These are phyloP conservation scores for Epichloe sylvatica DNA, from an alignment of 2,329 filamentous ascomycete genomes.

Conservation along the genomic window DNA sequence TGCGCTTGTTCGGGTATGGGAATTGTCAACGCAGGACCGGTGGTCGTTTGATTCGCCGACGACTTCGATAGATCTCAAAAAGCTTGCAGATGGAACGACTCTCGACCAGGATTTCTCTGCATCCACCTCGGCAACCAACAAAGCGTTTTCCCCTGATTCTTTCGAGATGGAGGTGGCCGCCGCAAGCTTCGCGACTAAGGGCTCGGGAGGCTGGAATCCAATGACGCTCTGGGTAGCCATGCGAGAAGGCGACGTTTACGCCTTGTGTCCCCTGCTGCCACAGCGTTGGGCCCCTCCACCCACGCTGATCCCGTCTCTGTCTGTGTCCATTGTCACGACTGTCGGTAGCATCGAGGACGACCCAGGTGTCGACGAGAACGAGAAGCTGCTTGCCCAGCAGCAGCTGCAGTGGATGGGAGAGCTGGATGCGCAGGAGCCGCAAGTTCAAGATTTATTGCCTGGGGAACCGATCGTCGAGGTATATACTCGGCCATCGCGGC, in stretches of 20 bases:
- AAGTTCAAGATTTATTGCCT: constrained; percentile 33
- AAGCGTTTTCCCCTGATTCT: constrained; percentile 78
- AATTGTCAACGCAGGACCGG: constrained; percentile 67
- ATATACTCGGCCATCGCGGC: constrained; percentile 41
- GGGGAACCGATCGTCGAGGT: constrained; percentile 40
- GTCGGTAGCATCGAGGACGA: constrained; percentile 49
- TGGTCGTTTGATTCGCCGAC: constrained; percentile 78
- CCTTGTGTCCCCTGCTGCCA: constrained; percentile 78
- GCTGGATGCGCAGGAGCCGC: constrained; percentile 48
- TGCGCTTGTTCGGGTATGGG: constrained; percentile 81
- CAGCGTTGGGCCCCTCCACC: constrained; percentile 69
- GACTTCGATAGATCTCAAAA: constrained; percentile 75
- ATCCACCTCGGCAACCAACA: constrained; percentile 58
- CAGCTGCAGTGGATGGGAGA: constrained; percentile 56
- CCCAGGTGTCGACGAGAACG: constrained; percentile 34
- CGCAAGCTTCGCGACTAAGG: constrained; percentile 58
- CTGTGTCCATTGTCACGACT: constrained; percentile 68
- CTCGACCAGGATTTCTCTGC: constrained; percentile 73
- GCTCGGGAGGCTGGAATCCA: constrained; percentile 74
- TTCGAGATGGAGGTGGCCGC: constrained; percentile 91
- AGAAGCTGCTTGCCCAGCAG: constrained; percentile 46
- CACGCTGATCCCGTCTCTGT: constrained; percentile 67
- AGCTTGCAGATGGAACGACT: constrained; percentile 71
- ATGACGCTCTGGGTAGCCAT: constrained; percentile 98
- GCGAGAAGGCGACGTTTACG: constrained; percentile 84